Evolutionary conservation across 768 basidiomycete genomes (phyloP).

Genomic region (Auricularia sp.): DNA sequence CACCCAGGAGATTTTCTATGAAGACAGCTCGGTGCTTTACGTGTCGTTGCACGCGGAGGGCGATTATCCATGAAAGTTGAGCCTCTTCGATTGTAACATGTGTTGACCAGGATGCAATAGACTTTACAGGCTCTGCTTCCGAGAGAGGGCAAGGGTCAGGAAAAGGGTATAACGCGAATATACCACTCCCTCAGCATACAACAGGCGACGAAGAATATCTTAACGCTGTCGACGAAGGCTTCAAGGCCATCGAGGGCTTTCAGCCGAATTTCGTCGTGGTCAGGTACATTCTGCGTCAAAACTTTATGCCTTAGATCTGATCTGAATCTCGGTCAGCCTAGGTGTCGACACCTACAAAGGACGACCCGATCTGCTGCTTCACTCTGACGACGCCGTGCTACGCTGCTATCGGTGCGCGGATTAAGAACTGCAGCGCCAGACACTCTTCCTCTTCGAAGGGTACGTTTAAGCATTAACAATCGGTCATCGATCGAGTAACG

Average conservation of each 20-base stretch:
- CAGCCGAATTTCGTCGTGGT: constrained; percentile 18
- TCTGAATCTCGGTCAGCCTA: constrained; percentile 11
- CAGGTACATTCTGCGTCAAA: constrained; percentile 11
- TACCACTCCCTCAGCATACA: constrained; percentile 19
- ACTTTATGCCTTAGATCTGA: neutral
- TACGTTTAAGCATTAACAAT: constrained; percentile 7
- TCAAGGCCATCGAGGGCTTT: constrained; percentile 11
- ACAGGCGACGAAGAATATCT: constrained; percentile 19
- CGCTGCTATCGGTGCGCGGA: constrained; percentile 15
- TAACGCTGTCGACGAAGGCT: constrained; percentile 12
- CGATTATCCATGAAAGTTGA: constrained; percentile 26
- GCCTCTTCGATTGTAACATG: neutral
- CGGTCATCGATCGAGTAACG: neutral
- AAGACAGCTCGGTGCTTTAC: constrained; percentile 22
- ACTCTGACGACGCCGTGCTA: constrained; percentile 19
- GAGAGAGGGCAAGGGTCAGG: constrained; percentile 20
- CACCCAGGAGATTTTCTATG: constrained; percentile 23
- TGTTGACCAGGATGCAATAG: constrained; percentile 7
- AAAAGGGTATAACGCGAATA: constrained; percentile 18
- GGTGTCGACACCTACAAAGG: constrained; percentile 25
- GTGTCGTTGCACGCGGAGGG: constrained; percentile 21
- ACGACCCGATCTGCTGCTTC: constrained; percentile 24
- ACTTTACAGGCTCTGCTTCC: constrained; percentile 19
- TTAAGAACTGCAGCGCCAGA: constrained; percentile 12
- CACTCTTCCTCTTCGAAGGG: constrained; percentile 29